Evolutionary conservation across 345 rosid species (phyloP).

Genomic region (Eucalyptus sideroxylon): DNA sequence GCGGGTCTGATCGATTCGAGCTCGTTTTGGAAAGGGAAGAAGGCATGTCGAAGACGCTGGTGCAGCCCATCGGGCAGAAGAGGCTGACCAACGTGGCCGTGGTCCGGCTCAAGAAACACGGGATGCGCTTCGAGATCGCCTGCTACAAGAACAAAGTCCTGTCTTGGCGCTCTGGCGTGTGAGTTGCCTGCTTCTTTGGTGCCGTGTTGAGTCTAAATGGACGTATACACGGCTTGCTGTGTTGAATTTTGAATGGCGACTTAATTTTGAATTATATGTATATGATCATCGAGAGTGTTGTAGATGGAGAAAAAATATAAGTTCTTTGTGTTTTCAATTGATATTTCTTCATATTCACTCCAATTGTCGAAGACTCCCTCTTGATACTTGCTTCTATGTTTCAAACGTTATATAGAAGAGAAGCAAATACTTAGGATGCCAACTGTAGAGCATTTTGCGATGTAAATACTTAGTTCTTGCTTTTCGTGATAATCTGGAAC

Average conservation of each 20-base stretch:
- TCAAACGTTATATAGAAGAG: neutral
- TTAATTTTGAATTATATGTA: neutral
- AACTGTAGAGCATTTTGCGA: neutral
- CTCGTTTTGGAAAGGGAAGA: neutral
- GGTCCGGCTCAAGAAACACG: slow-evolving; percentile 79
- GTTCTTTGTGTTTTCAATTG: neutral
- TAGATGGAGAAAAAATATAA: neutral
- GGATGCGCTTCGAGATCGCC: slow-evolving; percentile 92
- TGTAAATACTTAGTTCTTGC: neutral
- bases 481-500: neutral
- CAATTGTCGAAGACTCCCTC: neutral
- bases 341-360: neutral
- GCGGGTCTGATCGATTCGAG: neutral
- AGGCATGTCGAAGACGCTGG: slow-evolving; percentile 67
- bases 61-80: slow-evolving; percentile 92
- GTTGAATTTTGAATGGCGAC: neutral
- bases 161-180: slow-evolving; percentile 98
- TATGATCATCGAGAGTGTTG: neutral
- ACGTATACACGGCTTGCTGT: neutral
- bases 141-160: slow-evolving; percentile 98
- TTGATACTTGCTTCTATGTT: neutral
- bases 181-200: neutral
- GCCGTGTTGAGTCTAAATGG: neutral
- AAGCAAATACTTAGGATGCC: neutral
- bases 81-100: slow-evolving; percentile 94